These are phyloP conservation scores for Cladosporium sp. DNA, from an alignment of 2,329 filamentous ascomycete species.

Conservation along the genomic window DNA sequence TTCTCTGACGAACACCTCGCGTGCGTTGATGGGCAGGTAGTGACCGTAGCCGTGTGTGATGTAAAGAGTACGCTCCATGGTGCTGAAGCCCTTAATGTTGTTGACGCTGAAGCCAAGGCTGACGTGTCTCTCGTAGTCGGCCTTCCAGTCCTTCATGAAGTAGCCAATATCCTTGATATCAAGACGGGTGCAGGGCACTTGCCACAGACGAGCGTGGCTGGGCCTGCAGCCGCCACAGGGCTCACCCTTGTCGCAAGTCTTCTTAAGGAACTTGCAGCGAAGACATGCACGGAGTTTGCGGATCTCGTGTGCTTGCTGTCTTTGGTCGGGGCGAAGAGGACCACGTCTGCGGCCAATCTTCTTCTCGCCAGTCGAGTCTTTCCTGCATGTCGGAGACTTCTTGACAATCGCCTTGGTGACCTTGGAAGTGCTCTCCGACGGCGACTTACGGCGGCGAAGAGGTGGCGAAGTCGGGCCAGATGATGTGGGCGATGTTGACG, in stretches of 20 bases:
- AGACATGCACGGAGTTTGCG: constrained; percentile 91
- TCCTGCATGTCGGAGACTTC: constrained; percentile 74
- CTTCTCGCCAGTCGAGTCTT: constrained; percentile 78
- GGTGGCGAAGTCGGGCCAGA: constrained; percentile 44
- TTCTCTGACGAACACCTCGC: constrained; percentile 89
- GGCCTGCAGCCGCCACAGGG: constrained; percentile 94
- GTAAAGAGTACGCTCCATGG: constrained; percentile 70
- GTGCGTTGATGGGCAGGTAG: constrained; percentile 86
- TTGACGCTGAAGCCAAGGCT: constrained; percentile 84
- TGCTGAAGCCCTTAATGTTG: constrained; percentile 85
- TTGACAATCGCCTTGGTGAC: constrained; percentile 79
- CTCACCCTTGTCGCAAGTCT: constrained; percentile 97
- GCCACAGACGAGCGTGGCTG: constrained; percentile 92
- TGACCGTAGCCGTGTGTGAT: constrained; percentile 97
- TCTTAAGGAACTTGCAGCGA: constrained; percentile 98
- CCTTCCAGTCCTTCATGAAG: constrained; percentile 99
- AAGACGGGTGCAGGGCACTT: constrained; percentile 95
- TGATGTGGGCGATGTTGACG: constrained; percentile 38
- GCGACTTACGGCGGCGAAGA: constrained; percentile 64
- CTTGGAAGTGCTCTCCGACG: constrained; percentile 67
- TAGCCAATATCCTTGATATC: constrained; percentile 98
- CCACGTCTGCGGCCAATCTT: constrained; percentile 89
- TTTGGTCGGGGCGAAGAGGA: constrained; percentile 86
- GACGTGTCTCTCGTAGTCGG: constrained; percentile 90
- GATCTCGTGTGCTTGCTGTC: constrained; percentile 95